Evolutionary conservation across 2,329 filamentous ascomycete genomes (phyloP), one percentile per base, ranked within the genome.

Genomic region (Colletotrichum aenigma): DNA sequence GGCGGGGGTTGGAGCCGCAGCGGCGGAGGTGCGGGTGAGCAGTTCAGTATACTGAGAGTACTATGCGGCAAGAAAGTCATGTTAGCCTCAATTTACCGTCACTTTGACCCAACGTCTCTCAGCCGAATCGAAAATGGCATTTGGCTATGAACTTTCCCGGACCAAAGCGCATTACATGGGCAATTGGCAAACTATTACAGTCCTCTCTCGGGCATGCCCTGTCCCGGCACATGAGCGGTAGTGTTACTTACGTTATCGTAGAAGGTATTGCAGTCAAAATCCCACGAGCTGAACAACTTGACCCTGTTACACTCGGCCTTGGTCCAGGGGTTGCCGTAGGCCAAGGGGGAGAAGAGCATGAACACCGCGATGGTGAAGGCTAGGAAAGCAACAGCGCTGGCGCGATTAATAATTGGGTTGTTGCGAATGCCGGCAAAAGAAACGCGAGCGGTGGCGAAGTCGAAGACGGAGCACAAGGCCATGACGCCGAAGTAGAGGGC

Each of bases 241-340:
- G 67, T 66, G 13, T 75, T 67, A 93, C 95, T 94, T 93, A 98
- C 96, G 83, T 92, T 93, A 78, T 93, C 93, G 80, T 94, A 89
- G 88, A 99, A 99, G 76, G 91, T 96, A 85, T 98, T 98, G 91
- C 97, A 99, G 85, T 99, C 97, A 91, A 96, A 99, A 84, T 99
- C 97, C 97, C 97, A 99, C 3, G 92, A 93, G 74, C 90, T 88
- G 82, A 98, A 93, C 15, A 99, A 88, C 89, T 98, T 98, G 77
- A 97, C 93, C 72, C 92, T 92, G 79, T 92, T 93, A 89, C 97
- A 99, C 81, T 97, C 94, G 75, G 90, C 87, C 88, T 95, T 94
- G 67, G 96, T 99, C 97, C 97, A 99, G 67, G 93, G 89, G 83
- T 98, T 98, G 77, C 97, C 97, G 82, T 99, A 99, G 13, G 95